phyloP scores from a whole-genome alignment of 1,139 yeast species.

The Blastobotrys persicus region DNA sequence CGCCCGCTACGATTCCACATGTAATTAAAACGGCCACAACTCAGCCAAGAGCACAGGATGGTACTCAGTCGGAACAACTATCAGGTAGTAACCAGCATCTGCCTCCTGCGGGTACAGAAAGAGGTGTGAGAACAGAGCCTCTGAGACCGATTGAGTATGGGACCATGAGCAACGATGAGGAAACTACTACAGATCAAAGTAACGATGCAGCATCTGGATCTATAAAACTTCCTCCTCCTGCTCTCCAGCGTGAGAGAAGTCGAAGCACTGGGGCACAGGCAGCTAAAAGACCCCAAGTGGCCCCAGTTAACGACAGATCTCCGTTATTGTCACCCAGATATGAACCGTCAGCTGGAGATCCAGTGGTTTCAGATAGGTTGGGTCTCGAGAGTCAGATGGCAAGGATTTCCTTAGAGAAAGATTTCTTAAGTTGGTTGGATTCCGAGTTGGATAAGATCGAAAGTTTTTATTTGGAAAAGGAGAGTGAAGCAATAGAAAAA shows the following conservation, averaged over 20 bases:
- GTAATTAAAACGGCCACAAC: conserved; percentile 11
- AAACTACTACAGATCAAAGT: conserved; percentile 7
- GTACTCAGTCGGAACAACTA: conserved; percentile 15
- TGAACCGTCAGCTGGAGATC: not conserved
- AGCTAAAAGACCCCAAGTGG: conserved; percentile 11
- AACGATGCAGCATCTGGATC: too few relatives aligned
- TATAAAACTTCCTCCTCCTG: conserved; percentile 22
- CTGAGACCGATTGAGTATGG: conserved; percentile 12
- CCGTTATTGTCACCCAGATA: conserved; percentile 27
- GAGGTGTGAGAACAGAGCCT: conserved; percentile 1
- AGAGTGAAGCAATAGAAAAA: conserved; percentile 58
- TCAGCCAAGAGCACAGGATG: conserved; percentile 5
- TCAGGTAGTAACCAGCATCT: conserved; percentile 11
- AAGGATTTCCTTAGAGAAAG: conserved; percentile 34
- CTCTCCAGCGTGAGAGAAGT: conserved; percentile 13
- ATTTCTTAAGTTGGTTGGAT: conserved; percentile 63
- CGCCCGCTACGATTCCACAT: conserved; percentile 17
- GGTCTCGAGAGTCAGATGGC: conserved; percentile 1
- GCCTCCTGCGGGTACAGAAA: conserved; percentile 10
- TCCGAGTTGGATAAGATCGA: conserved; percentile 58
- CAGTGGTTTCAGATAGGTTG: conserved; percentile 9
- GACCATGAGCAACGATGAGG: conserved; percentile 6
- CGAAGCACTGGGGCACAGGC: not conserved
- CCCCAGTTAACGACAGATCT: conserved; percentile 32
- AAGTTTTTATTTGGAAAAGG: conserved; percentile 56